A percentile compares a stretch with the other conserved stretches of the same genome.
Conservation (phyloP, 2,329 filamentous ascomycete genomes). For the Penicillium expansum region DNA sequence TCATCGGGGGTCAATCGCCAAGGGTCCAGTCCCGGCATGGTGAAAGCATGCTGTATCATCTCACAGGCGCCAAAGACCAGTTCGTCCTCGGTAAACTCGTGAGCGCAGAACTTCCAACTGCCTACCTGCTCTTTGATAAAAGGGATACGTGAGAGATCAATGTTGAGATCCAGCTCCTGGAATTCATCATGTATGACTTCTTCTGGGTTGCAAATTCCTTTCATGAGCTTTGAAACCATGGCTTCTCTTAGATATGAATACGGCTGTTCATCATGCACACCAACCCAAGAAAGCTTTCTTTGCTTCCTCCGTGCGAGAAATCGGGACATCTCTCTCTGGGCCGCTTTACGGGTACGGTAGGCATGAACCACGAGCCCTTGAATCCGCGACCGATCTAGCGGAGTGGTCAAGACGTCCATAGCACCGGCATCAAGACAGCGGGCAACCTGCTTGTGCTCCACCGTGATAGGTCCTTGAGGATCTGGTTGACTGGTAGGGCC, state of each 20-base stretch:
- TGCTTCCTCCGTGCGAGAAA: slow-evolving; percentile 70
- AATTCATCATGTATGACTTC: slow-evolving; percentile 61
- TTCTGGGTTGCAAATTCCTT: slow-evolving; percentile 75
- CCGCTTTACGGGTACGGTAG: slow-evolving; percentile 76
- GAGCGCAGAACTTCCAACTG: slow-evolving; percentile 84
- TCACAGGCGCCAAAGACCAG: slow-evolving; percentile 77
- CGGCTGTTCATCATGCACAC: slow-evolving; percentile 77
- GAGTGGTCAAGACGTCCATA: slow-evolving; percentile 78
- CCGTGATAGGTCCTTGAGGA: slow-evolving; percentile 33
- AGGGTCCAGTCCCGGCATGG: slow-evolving; percentile 73
- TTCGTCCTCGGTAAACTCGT: slow-evolving; percentile 86
- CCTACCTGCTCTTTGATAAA: slow-evolving; percentile 68
- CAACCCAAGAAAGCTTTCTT: slow-evolving; percentile 88
- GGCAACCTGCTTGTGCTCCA: slow-evolving; percentile 57
- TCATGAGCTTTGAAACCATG: slow-evolving; percentile 88
- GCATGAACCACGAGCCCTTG: slow-evolving; percentile 77
- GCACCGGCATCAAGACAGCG: slow-evolving; percentile 83
- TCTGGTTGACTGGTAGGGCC: slow-evolving; percentile 23
- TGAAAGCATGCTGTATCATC: slow-evolving; percentile 87
- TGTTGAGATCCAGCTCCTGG: slow-evolving; percentile 62
- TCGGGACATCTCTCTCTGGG: slow-evolving; percentile 68
- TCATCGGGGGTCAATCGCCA: slow-evolving; percentile 83
- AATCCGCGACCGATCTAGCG: slow-evolving; percentile 69
- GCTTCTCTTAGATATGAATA: slow-evolving; percentile 87
- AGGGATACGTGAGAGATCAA: slow-evolving; percentile 63